A percentile compares a stretch with the other conserved stretches of the same genome.
phyloP scores from a whole-genome alignment of 768 basidiomycete genomes.

The Amanita rimosa region DNA sequence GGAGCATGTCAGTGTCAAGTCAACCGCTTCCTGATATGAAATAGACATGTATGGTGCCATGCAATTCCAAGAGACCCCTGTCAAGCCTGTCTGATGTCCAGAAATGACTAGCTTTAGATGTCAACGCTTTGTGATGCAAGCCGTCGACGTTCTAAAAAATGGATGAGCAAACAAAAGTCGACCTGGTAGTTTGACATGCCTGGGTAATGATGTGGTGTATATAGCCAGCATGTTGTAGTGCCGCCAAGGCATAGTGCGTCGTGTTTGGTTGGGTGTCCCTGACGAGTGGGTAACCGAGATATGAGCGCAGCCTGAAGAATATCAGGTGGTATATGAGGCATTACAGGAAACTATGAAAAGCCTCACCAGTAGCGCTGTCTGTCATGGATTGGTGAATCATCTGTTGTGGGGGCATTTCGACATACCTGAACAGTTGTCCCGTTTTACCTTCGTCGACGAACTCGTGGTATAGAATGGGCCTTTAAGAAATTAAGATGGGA shows the following conservation, averaged over 20 bases:
- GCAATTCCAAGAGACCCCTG: slow-evolving; percentile 63
- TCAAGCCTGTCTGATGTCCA: slow-evolving; percentile 27
- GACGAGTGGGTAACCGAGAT: slow-evolving; percentile 80
- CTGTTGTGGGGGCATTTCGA: slow-evolving; percentile 6
- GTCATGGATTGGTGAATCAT: slow-evolving; percentile 4
- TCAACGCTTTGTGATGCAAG: slow-evolving; percentile 73
- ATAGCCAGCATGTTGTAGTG: slow-evolving; percentile 59
- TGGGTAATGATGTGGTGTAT: slow-evolving; percentile 66
- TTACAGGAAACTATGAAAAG: slow-evolving; percentile 1
- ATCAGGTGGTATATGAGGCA: background rate
- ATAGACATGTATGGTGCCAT: slow-evolving; percentile 74
- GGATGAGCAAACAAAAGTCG: background rate
- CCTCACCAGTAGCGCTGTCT: slow-evolving; percentile 78
- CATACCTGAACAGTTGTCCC: slow-evolving; percentile 63
- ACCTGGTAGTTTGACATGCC: slow-evolving; percentile 20
- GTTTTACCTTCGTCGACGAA: slow-evolving; percentile 60
- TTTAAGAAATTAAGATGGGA: slow-evolving; percentile 11
- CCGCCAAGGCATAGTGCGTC: slow-evolving; percentile 80
- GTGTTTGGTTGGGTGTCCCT: slow-evolving; percentile 79
- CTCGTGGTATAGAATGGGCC: slow-evolving; percentile 76
- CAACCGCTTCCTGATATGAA: background rate
- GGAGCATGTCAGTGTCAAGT: background rate
- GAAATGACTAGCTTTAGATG: slow-evolving; percentile 15
- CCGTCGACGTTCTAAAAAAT: slow-evolving; percentile 81
- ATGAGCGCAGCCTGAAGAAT: slow-evolving; percentile 52